Evolutionary conservation across 495 filamentous ascomycete genomes (phyloP).

Genomic region (Choiromyces venosus): DNA sequence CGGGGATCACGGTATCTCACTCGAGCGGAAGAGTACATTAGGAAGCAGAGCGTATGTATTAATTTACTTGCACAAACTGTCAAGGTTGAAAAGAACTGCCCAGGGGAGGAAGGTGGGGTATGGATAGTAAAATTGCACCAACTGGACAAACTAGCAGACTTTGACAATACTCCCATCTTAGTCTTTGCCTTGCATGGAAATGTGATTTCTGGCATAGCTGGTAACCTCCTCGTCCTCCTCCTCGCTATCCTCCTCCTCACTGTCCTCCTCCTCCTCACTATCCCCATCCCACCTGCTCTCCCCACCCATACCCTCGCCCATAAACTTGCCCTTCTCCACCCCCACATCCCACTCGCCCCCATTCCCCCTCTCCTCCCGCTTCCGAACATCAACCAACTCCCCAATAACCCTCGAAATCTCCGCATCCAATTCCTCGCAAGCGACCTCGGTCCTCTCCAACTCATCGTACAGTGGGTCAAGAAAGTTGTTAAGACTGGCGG

Average conservation of each 20-base stretch:
- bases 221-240: too few species aligned
- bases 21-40: background rate
- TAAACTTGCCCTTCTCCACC: background rate
- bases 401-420: background rate
- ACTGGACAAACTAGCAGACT: background rate
- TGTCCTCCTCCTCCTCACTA: background rate
- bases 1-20: background rate
- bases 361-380: background rate
- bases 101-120: background rate
- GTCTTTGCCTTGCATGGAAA: too few species aligned
- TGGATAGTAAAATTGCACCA: background rate
- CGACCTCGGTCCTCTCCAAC: background rate
- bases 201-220: too few species aligned
- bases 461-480: background rate
- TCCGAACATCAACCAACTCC: background rate
- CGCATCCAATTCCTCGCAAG: background rate
- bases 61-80: background rate
- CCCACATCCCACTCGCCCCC: background rate
- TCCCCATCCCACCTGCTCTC: background rate
- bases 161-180: background rate
- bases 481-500: background rate
- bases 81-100: background rate
- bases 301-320: too few species aligned
- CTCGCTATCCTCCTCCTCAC: background rate
- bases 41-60: background rate